Evolutionary conservation across 2,329 filamentous ascomycete genomes (phyloP).

Genomic region (Fusarium pilosicola): DNA sequence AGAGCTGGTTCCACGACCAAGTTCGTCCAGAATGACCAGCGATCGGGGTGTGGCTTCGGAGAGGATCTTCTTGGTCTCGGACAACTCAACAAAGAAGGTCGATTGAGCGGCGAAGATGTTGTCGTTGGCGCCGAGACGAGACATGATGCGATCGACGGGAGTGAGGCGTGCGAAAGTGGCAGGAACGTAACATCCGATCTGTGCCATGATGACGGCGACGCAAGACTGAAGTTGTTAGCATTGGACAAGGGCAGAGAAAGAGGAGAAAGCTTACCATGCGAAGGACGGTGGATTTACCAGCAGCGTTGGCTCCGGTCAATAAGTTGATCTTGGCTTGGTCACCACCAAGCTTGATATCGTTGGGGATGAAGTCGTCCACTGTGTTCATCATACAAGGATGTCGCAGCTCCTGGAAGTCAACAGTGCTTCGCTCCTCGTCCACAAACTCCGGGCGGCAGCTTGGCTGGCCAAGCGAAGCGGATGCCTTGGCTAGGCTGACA

Average conservation of each 20-base stretch:
- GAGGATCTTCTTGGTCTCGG: slow-evolving; percentile 97
- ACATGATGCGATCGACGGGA: slow-evolving; percentile 98
- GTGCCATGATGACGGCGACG: slow-evolving; percentile 95
- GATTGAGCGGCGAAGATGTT: slow-evolving; percentile 98
- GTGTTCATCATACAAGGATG: slow-evolving; percentile 94
- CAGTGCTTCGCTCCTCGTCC: slow-evolving; percentile 81
- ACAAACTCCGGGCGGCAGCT: slow-evolving; percentile 91
- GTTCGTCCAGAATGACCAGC: slow-evolving; percentile 94
- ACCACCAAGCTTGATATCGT: slow-evolving; percentile 89
- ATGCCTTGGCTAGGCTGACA: slow-evolving; percentile 91
- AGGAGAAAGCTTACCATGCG: slow-evolving; percentile 75
- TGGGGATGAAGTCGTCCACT: slow-evolving; percentile 95
- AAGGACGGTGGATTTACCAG: slow-evolving; percentile 95
- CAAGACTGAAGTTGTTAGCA: slow-evolving; percentile 72
- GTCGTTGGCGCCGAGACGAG: slow-evolving; percentile 94
- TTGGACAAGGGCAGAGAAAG: background rate
- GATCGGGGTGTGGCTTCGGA: slow-evolving; percentile 93
- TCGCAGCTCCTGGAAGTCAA: slow-evolving; percentile 92
- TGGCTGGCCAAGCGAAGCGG: slow-evolving; percentile 82
- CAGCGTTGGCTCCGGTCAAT: slow-evolving; percentile 94
- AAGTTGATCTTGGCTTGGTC: slow-evolving; percentile 84
- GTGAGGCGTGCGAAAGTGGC: slow-evolving; percentile 84
- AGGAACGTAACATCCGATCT: slow-evolving; percentile 93
- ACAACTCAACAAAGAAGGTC: slow-evolving; percentile 97
- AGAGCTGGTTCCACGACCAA: slow-evolving; percentile 92